Conservation (phyloP, 2,329 filamentous ascomycete species). For the Cercospora sp. region DNA sequence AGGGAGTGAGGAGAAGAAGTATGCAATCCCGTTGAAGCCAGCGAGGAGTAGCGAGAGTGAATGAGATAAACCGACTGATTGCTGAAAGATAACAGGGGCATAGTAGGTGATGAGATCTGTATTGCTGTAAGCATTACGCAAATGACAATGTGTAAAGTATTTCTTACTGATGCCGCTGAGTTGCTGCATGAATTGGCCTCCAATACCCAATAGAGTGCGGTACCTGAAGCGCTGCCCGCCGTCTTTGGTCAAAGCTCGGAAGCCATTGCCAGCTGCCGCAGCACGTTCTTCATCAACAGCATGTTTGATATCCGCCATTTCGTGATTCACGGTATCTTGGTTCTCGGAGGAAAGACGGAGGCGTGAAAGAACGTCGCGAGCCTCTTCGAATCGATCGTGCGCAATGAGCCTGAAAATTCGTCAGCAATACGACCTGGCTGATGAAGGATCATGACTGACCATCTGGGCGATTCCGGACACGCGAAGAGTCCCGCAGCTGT, state of each 20-base stretch:
- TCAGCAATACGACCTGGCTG: neutral
- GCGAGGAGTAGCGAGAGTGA: conserved; percentile 46
- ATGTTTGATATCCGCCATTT: conserved; percentile 43
- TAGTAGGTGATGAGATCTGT: conserved; percentile 31
- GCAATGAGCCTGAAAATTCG: conserved; percentile 27
- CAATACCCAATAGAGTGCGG: conserved; percentile 45
- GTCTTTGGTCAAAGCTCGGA: conserved; percentile 45
- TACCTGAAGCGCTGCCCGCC: conserved; percentile 47
- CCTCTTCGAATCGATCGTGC: conserved; percentile 32
- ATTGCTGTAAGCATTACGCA: conserved; percentile 13
- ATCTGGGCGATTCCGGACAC: conserved; percentile 43
- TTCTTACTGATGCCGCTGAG: conserved; percentile 34
- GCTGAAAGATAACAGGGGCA: conserved; percentile 43
- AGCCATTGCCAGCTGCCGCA: conserved; percentile 35
- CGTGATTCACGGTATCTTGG: conserved; percentile 25
- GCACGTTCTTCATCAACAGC: conserved; percentile 46
- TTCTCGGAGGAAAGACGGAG: conserved; percentile 35
- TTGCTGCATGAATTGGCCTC: conserved; percentile 52
- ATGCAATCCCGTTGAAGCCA: conserved; percentile 52
- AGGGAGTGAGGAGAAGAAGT: conserved; percentile 43
- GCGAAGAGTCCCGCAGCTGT: conserved; percentile 39
- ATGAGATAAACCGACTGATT: conserved; percentile 52
- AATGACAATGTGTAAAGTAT: conserved; percentile 23
- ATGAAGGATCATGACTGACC: conserved; percentile 26
- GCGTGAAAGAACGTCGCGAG: conserved; percentile 34